Evolutionary conservation across 805 yeast genomes (phyloP).

Genomic region (Zygosaccharomyces lentus): DNA sequence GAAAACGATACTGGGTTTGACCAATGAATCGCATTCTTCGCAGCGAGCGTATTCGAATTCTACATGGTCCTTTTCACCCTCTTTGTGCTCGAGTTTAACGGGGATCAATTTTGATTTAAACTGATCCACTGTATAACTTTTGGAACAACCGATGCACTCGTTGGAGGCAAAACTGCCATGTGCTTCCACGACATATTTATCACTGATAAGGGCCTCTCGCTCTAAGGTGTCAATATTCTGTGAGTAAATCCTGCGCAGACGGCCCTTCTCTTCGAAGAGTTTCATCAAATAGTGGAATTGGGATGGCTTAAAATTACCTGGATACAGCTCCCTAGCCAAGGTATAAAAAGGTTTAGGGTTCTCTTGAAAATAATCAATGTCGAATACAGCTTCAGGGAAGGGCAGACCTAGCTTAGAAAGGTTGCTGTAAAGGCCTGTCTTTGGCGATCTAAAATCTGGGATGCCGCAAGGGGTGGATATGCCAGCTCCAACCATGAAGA

Average conservation of each 20-base stretch:
- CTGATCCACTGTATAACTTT: slow-evolving; percentile 46
- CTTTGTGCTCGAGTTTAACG: slow-evolving; percentile 16
- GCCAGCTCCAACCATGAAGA: slow-evolving; percentile 88
- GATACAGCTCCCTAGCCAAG: slow-evolving; percentile 78
- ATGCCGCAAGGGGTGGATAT: slow-evolving; percentile 90
- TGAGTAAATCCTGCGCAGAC: slow-evolving; percentile 70
- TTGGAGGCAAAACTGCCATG: slow-evolving; percentile 89
- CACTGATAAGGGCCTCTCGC: slow-evolving; percentile 70
- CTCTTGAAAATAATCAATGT: slow-evolving; percentile 70
- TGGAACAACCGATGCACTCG: slow-evolving; percentile 74
- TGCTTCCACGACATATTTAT: slow-evolving; percentile 72
- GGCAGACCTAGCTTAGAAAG: slow-evolving; percentile 71
- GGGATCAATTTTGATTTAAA: slow-evolving; percentile 40
- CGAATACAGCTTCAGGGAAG: slow-evolving; percentile 94
- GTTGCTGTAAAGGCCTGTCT: slow-evolving; percentile 83
- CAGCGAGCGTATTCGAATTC: slow-evolving; percentile 44
- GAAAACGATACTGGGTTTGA: slow-evolving; percentile 92
- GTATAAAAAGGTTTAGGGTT: slow-evolving; percentile 82
- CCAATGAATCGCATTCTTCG: slow-evolving; percentile 60
- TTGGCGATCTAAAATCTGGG: slow-evolving; percentile 91
- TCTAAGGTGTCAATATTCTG: slow-evolving; percentile 94
- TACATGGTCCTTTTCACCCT: slow-evolving; percentile 18
- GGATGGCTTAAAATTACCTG: slow-evolving; percentile 83
- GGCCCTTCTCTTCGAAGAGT: slow-evolving; percentile 58
- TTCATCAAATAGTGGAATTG: slow-evolving; percentile 71